Evolutionary conservation across 495 filamentous ascomycete species (phyloP).

Genomic region (Tricharina praecox): DNA sequence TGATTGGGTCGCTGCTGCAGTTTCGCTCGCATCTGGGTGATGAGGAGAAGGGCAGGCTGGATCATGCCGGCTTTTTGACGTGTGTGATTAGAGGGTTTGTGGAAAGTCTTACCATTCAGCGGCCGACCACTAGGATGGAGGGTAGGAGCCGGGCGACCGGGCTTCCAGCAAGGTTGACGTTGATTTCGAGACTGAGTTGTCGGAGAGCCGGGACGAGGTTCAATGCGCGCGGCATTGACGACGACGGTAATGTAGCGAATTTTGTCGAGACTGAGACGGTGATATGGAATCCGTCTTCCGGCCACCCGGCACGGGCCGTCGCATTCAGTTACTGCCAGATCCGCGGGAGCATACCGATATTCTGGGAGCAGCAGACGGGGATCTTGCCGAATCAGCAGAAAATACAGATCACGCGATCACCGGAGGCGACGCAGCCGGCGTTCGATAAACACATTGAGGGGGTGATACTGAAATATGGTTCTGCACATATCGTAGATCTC

Average conservation of each 20-base stretch:
- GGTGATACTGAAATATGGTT: conserved; percentile 69
- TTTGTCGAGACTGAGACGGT: conserved; percentile 53
- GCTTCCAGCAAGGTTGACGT: conserved; percentile 64
- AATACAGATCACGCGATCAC: conserved; percentile 72
- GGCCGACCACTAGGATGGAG: conserved; percentile 34
- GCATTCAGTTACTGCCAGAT: conserved; percentile 90
- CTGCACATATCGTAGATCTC: conserved; percentile 78
- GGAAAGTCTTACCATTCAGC: conserved; percentile 64
- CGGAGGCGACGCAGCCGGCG: conserved; percentile 82
- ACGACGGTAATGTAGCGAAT: conserved; percentile 93
- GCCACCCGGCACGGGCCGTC: conserved; percentile 33
- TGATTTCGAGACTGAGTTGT: conserved; percentile 85
- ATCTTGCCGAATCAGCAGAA: conserved; percentile 88
- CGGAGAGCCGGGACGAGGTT: conserved; percentile 85
- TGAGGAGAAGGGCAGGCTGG: conserved; percentile 55
- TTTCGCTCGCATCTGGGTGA: conserved; percentile 66
- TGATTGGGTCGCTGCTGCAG: conserved; percentile 79
- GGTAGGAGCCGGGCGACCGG: conserved; percentile 42
- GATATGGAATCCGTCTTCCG: conserved; percentile 49
- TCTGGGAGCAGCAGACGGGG: conserved; percentile 88
- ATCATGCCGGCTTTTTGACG: conserved; percentile 72
- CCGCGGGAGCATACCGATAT: conserved; percentile 78
- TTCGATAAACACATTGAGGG: conserved; percentile 87
- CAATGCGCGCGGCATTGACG: conserved; percentile 90
- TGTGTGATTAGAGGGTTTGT: conserved; percentile 90